Evolutionary conservation across 31 red algal species (phyloP).

Genomic region (Asparagopsis taxiformis): DNA sequence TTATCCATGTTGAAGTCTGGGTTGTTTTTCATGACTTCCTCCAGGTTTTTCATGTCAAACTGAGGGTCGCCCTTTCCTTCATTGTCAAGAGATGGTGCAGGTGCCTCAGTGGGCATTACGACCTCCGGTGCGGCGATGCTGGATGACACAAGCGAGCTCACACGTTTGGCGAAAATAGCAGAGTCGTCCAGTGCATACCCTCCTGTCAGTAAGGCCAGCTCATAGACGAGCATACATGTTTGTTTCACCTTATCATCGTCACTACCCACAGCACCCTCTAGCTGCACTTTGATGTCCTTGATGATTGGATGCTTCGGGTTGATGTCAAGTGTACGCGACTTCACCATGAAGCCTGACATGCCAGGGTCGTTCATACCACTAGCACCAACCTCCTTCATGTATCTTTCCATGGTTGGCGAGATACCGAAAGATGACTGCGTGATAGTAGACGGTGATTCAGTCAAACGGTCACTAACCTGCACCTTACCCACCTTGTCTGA

Average conservation of each 20-base stretch:
- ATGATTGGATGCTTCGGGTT: slow-evolving; percentile 91
- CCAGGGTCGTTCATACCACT: slow-evolving; percentile 53
- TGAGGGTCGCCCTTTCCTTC: slow-evolving; percentile 16
- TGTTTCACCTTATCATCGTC: slow-evolving; percentile 60
- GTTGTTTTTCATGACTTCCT: slow-evolving; percentile 19
- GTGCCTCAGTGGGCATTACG: slow-evolving; percentile 33
- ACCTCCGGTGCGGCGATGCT: slow-evolving; percentile 56
- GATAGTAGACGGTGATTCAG: slow-evolving; percentile 87
- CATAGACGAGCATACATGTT: slow-evolving; percentile 77
- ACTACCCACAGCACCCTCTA: slow-evolving; percentile 53
- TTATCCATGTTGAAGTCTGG: slow-evolving; percentile 18
- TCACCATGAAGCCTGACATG: slow-evolving; percentile 51
- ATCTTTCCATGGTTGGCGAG: slow-evolving; percentile 96
- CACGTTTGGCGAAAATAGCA: slow-evolving; percentile 77
- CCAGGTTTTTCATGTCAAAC: slow-evolving; percentile 11
- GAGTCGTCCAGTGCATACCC: slow-evolving; percentile 84
- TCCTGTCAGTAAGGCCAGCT: slow-evolving; percentile 78
- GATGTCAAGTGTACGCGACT: slow-evolving; percentile 79
- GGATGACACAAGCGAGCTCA: slow-evolving; percentile 69
- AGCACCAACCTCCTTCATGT: slow-evolving; percentile 79
- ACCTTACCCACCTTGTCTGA: slow-evolving; percentile 82
- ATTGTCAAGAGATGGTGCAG: slow-evolving; percentile 48
- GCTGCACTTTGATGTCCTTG: slow-evolving; percentile 56
- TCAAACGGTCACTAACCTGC: slow-evolving; percentile 72
- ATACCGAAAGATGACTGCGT: slow-evolving; percentile 85